Evolutionary conservation across 2,329 filamentous ascomycete genomes (phyloP).

Genomic region (Neodidymelliopsis sp.): DNA sequence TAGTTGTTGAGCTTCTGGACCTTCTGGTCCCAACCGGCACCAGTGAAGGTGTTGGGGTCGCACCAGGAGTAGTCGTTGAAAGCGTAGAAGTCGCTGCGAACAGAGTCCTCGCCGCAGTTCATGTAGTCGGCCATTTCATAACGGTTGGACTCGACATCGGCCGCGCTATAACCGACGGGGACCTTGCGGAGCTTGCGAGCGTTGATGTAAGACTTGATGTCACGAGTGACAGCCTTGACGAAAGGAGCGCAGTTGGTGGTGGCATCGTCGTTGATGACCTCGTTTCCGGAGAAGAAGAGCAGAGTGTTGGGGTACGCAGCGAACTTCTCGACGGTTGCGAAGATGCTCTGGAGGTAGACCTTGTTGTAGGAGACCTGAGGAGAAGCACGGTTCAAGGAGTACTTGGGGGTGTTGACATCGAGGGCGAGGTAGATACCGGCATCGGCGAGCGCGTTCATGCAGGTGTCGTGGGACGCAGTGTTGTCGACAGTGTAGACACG

Average conservation of each 20-base stretch:
- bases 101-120: slow-evolving; percentile 87
- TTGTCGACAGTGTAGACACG: slow-evolving; percentile 95
- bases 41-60: slow-evolving; percentile 71
- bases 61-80: slow-evolving; percentile 94
- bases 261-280: slow-evolving; percentile 73
- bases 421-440: slow-evolving; percentile 92
- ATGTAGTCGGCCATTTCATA: slow-evolving; percentile 88
- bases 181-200: slow-evolving; percentile 72
- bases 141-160: slow-evolving; percentile 85
- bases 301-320: slow-evolving; percentile 84
- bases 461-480: slow-evolving; percentile 78
- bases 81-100: slow-evolving; percentile 86
- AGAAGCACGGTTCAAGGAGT: slow-evolving; percentile 81
- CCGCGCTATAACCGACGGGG: slow-evolving; percentile 82
- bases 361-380: slow-evolving; percentile 85
- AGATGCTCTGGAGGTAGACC: slow-evolving; percentile 83
- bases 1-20: slow-evolving; percentile 87
- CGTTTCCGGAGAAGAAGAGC: slow-evolving; percentile 82
- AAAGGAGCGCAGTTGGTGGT: slow-evolving; percentile 74
- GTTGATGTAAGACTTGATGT: slow-evolving; percentile 82
- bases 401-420: slow-evolving; percentile 89
- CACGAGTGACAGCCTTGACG: slow-evolving; percentile 74
- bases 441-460: slow-evolving; percentile 81
- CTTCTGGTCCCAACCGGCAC: slow-evolving; percentile 85
- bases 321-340: slow-evolving; percentile 87